Evolutionary conservation across 2,329 filamentous ascomycete genomes (phyloP).

Genomic region (Aulographum hederae): DNA sequence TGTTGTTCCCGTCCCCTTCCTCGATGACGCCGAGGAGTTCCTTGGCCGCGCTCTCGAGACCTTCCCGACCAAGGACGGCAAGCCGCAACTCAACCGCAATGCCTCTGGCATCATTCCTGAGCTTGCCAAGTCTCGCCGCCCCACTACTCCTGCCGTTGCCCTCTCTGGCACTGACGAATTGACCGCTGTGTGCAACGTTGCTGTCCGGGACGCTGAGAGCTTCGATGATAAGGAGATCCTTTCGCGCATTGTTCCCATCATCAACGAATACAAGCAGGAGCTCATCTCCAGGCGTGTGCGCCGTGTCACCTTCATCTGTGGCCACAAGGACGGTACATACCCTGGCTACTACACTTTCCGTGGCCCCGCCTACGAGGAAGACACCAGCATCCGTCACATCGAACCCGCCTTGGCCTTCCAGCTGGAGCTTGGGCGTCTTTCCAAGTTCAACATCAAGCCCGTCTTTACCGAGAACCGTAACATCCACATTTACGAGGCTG

Average conservation of each 20-base stretch:
- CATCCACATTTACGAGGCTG: constrained; percentile 94
- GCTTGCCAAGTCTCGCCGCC: constrained; percentile 51
- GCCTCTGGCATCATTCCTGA: constrained; percentile 44
- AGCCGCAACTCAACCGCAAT: constrained; percentile 6
- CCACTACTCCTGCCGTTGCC: constrained; percentile 17
- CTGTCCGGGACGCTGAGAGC: constrained; percentile 73
- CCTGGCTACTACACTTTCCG: constrained; percentile 98
- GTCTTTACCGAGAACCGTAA: constrained; percentile 99
- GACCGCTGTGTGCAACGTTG: constrained; percentile 82
- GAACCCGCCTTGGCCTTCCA: constrained; percentile 97
- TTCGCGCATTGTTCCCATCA: constrained; percentile 52
- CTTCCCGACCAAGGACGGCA: constrained; percentile 34
- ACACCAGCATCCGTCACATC: constrained; percentile 89
- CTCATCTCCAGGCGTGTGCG: constrained; percentile 66
- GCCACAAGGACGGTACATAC: constrained; percentile 83
- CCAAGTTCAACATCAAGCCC: constrained; percentile 95
- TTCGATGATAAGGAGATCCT: constrained; percentile 68
- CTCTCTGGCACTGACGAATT: constrained; percentile 51
- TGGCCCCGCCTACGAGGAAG: constrained; percentile 74
- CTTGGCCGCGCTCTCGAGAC: constrained; percentile 69
- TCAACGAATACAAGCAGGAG: constrained; percentile 70
- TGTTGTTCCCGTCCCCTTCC: constrained; percentile 79
- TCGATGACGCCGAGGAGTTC: constrained; percentile 85
- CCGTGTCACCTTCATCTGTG: constrained; percentile 89
- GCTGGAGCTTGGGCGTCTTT: constrained; percentile 81